These are phyloP conservation scores for Calamus simplicifolius DNA, from an alignment of 176 grass and related monocot species.

Conservation along the genomic window DNA sequence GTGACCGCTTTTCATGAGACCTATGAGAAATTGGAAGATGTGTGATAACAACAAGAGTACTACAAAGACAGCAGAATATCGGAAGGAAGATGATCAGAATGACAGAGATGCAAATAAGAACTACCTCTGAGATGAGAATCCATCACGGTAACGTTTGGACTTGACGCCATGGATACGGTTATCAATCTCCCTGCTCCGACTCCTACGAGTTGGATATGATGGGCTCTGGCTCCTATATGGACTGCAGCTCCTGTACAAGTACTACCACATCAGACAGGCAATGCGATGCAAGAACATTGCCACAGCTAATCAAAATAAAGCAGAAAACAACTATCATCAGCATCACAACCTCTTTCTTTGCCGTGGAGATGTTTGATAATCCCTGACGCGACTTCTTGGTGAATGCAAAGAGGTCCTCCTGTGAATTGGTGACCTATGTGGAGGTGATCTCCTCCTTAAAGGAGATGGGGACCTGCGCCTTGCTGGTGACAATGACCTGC, in stretches of 20 bases:
- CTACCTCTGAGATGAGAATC: constrained; percentile 43
- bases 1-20: constrained; percentile 32
- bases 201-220: constrained; percentile 30
- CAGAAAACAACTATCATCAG: constrained; percentile 4
- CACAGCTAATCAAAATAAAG: constrained; percentile 9
- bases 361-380: constrained; percentile 30
- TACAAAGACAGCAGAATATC: background rate
- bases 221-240: constrained; percentile 48
- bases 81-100: background rate
- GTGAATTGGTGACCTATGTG: constrained; percentile 27
- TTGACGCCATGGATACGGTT: constrained; percentile 31
- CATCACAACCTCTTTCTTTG: constrained; percentile 40
- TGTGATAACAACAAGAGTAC: too few species aligned
- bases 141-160: constrained; percentile 21
- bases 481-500: constrained; percentile 27
- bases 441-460: constrained; percentile 8
- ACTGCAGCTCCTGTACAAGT: constrained; percentile 45
- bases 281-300: background rate
- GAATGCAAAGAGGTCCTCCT: constrained; percentile 34
- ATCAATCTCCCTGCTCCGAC: constrained; percentile 38
- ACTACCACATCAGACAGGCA: background rate
- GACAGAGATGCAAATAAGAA: background rate
- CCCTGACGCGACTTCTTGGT: constrained; percentile 26
- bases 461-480: constrained; percentile 27
- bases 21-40: constrained; percentile 19